Evolutionary conservation across 306 rosid genomes (phyloP).

Genomic region (Pyrus bretschneideri): DNA sequence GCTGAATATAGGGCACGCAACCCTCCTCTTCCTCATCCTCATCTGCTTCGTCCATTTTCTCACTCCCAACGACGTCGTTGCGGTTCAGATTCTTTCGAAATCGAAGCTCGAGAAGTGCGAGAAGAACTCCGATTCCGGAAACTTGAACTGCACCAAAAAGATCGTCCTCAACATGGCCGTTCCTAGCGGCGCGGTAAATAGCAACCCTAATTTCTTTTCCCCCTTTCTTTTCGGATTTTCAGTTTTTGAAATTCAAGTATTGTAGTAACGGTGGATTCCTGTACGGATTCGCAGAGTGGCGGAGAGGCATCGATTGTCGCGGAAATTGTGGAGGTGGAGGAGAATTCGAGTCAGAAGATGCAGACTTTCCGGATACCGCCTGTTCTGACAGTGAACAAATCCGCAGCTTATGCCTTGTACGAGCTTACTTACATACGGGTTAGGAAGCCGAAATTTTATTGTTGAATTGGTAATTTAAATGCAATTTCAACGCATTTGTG

Average conservation of each 20-base stretch:
- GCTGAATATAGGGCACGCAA: background rate
- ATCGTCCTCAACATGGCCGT: conserved; percentile 75
- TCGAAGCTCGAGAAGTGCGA: conserved; percentile 88
- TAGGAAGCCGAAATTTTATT: background rate
- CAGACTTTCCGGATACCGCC: conserved; percentile 72
- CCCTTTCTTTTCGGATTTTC: too few species aligned
- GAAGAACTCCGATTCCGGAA: conserved; percentile 52
- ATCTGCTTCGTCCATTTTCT: conserved; percentile 16
- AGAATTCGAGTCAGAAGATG: conserved; percentile 72
- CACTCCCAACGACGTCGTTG: conserved; percentile 13
- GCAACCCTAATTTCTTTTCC: background rate
- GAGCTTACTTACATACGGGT: conserved; percentile 70
- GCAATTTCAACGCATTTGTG: background rate
- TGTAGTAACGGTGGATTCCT: background rate
- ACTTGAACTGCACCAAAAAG: conserved; percentile 76
- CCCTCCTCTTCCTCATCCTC: conserved; percentile 18
- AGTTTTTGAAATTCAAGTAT: too few species aligned
- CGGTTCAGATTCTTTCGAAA: conserved; percentile 76
- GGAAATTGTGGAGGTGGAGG: conserved; percentile 85
- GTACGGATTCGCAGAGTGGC: conserved; percentile 46
- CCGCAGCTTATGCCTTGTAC: conserved; percentile 72
- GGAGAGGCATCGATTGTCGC: conserved; percentile 87
- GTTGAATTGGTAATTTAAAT: background rate
- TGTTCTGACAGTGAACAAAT: conserved; percentile 62
- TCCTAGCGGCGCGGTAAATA: conserved; percentile 75